Evolutionary conservation across 2,329 filamentous ascomycete species (phyloP), one percentile per base, ranked within the genome.

Genomic region (Didymella exigua): DNA sequence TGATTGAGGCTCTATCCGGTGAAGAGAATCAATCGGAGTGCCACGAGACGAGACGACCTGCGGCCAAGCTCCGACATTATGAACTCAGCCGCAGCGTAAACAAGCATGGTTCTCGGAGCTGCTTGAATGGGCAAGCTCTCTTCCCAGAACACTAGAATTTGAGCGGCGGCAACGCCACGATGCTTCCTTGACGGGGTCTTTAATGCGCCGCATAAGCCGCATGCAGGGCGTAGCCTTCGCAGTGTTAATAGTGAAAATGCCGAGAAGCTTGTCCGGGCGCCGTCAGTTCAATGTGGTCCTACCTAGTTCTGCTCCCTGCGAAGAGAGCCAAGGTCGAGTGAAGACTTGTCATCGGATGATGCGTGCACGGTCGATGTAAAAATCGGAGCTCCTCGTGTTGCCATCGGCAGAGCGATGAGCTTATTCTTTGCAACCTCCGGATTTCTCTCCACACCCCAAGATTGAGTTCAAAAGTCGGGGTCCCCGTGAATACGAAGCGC

Each of bases 1-100:
- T 24, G 19, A 43, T 48, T 44, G 52, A 54, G 52, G 52, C 52
- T 54, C 45, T 34, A 41, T 24, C 34, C 45, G 34, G 33, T 50
- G 36, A 33, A 27, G 46, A 46, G 24, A 41, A 29, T 47, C 34
- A 41, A n/a, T 13, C 36, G 52, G 36, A n/a, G 21, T 10, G 34
- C 14, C 52, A 49, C 46, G 52, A 55, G 47, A 46, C 52, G 52
- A 50, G 34, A 5, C 14, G 14, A 19, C 2, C 7, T 40, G 29
- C 41, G 34, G 24, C 23, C n/a, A 27, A 29, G 10, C 19, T 36
- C 52, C 40, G 41, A 37, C 36, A 21, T 24, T 9, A 19, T 38
- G 36, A 10, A 23, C 47, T 45, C 52, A 42, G 52, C 52, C 52
- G 52, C 52, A 46, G 52, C 24, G 29, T 46, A 31, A 5, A 55